Evolutionary conservation across 148 eudicot genomes (phyloP).

Genomic region (Limonium bicolor): DNA sequence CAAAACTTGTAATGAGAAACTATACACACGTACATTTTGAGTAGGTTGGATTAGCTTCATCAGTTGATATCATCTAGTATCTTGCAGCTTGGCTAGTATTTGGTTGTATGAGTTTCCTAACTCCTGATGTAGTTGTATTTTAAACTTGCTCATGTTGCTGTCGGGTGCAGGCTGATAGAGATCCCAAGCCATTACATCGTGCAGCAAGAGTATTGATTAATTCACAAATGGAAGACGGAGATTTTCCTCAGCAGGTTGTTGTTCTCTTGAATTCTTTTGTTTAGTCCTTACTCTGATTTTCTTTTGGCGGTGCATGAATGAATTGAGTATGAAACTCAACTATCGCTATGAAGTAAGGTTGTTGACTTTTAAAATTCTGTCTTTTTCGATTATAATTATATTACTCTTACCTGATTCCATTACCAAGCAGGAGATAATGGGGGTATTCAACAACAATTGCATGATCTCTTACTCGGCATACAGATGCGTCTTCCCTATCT

Average conservation of each 20-base stretch:
- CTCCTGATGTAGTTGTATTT: too few relatives aligned
- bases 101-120: too few relatives aligned
- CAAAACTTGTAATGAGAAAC: too few relatives aligned
- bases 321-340: background rate
- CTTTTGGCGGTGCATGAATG: background rate
- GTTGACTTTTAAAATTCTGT: too few relatives aligned
- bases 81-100: too few relatives aligned
- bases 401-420: too few relatives aligned
- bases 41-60: too few relatives aligned
- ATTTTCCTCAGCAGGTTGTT: constrained; percentile 82
- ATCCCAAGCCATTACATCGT: constrained; percentile 57
- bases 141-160: too few relatives aligned
- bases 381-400: too few relatives aligned
- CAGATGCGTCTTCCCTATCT: constrained; percentile 72
- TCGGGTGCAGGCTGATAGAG: constrained; percentile 71
- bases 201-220: constrained; percentile 72
- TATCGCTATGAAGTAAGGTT: too few relatives aligned
- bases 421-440: constrained; percentile 72
- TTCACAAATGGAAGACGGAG: constrained; percentile 78
- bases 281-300: background rate
- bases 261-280: background rate
- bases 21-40: too few relatives aligned
- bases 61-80: too few relatives aligned
- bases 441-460: constrained; percentile 89
- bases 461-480: constrained; percentile 80